Conservation (phyloP, 345 rosid genomes). For the Lenwebbia sp. region DNA sequence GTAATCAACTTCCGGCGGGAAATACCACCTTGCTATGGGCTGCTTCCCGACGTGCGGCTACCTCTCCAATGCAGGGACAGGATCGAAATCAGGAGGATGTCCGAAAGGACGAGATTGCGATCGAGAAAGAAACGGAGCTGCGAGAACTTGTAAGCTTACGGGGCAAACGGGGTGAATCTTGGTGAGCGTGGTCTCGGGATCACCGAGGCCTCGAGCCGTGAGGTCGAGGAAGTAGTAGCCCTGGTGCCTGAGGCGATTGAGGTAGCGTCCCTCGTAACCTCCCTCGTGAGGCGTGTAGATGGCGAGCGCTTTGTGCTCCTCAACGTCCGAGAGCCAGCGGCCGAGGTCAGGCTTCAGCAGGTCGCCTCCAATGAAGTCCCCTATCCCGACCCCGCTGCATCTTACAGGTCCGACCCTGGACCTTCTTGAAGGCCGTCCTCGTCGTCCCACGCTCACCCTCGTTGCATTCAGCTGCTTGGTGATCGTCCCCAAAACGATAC, state of each 20-base stretch:
- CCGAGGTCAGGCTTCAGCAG: constrained; percentile 55
- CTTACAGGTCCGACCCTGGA: background rate
- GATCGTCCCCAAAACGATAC: background rate
- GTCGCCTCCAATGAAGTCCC: constrained; percentile 84
- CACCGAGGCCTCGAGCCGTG: constrained; percentile 89
- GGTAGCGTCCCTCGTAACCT: constrained; percentile 88
- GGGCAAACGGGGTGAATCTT: constrained; percentile 90
- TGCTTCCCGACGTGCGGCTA: constrained; percentile 92
- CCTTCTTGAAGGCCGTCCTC: background rate
- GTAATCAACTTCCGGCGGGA: constrained; percentile 85
- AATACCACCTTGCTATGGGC: constrained; percentile 95
- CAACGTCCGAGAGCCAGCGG: constrained; percentile 74
- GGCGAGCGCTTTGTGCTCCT: constrained; percentile 79
- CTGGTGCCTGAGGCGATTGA: constrained; percentile 48
- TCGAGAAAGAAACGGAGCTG: background rate
- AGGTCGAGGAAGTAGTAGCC: constrained; percentile 94
- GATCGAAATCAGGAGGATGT: background rate
- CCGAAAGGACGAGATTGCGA: background rate
- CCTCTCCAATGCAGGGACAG: background rate
- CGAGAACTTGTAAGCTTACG: constrained; percentile 16
- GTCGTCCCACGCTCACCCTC: background rate
- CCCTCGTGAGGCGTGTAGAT: constrained; percentile 92
- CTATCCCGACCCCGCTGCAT: constrained; percentile 26
- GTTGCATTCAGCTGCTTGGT: background rate
- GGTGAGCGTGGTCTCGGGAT: constrained; percentile 85